phyloP scores from a whole-genome alignment of 805 yeast species.

The Metschnikowia picachoensis region DNA sequence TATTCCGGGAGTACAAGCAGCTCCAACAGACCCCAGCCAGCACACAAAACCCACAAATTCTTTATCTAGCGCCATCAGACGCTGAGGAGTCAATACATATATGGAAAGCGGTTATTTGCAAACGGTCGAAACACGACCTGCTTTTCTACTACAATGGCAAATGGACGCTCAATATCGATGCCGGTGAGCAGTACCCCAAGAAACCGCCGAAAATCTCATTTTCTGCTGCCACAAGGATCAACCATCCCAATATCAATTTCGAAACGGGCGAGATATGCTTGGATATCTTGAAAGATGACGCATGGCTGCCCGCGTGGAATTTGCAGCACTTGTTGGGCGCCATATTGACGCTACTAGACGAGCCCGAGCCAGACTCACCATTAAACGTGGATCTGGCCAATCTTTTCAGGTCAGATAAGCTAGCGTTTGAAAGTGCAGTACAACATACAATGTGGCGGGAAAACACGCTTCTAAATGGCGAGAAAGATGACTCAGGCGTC shows the following conservation, averaged over 20 bases:
- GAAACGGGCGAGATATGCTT: conserved; percentile 66
- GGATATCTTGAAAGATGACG: conserved; percentile 52
- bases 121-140: conserved; percentile 36
- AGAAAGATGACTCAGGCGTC: conserved; percentile 8
- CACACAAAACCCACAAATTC: conserved; percentile 34
- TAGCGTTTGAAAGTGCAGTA: conserved; percentile 37
- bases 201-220: conserved; percentile 57
- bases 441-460: conserved; percentile 40
- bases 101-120: conserved; percentile 17
- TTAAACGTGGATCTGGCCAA: conserved; percentile 68
- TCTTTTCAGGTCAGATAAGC: conserved; percentile 42
- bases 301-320: conserved; percentile 78
- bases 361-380: conserved; percentile 72
- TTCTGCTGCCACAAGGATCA: conserved; percentile 35
- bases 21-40: conserved; percentile 27
- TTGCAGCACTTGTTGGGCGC: conserved; percentile 53
- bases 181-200: conserved; percentile 52
- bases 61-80: conserved; percentile 40
- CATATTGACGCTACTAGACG: conserved; percentile 50
- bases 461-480: conserved; percentile 23
- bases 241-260: conserved; percentile 39
- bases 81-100: conserved; percentile 11
- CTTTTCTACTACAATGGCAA: conserved; percentile 47
- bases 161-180: conserved; percentile 46
- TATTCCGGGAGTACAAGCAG: conserved; percentile 37